phyloP scores from a whole-genome alignment of 495 filamentous ascomycete genomes.

The Penicillium nucicola region DNA sequence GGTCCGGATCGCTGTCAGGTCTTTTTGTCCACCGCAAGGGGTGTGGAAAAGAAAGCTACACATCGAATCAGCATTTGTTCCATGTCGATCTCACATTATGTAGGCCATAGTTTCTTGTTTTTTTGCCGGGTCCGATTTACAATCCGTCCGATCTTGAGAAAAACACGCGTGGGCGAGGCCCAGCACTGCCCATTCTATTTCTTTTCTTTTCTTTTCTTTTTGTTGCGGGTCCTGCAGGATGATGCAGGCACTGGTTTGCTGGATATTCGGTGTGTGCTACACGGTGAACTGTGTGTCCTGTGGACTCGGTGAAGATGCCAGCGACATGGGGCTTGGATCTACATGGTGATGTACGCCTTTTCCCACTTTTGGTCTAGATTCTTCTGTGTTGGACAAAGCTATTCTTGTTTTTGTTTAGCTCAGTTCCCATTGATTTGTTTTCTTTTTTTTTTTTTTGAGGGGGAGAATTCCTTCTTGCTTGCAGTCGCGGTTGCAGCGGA shows the following conservation, averaged over 20 bases:
- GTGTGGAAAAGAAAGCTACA: neutral
- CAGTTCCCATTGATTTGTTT: no score
- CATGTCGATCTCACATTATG: constrained; percentile 9
- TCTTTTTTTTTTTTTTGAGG: neutral
- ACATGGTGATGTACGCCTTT: neutral
- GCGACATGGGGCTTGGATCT: no score
- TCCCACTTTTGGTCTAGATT: neutral
- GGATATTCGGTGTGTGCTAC: constrained; percentile 9
- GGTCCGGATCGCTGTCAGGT: constrained; percentile 19
- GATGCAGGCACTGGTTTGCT: constrained; percentile 18
- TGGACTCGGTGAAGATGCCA: no score
- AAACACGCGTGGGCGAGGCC: constrained; percentile 2
- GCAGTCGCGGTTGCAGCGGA: constrained; percentile 23
- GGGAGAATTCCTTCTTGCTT: no score
- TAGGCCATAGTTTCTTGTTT: neutral
- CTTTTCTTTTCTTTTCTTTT: neutral
- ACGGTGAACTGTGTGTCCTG: no score
- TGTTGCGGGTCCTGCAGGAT: constrained; percentile 19
- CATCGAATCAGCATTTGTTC: constrained; percentile 7
- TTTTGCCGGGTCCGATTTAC: neutral
- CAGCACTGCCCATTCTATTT: constrained; percentile 11
- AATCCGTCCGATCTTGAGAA: constrained; percentile 1
- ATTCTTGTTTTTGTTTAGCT: constrained; percentile 10
- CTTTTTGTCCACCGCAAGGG: constrained; percentile 17
- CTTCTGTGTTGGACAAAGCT: neutral